phyloP scores from a whole-genome alignment of 768 basidiomycete genomes.

The Suillus cothurnatus region DNA sequence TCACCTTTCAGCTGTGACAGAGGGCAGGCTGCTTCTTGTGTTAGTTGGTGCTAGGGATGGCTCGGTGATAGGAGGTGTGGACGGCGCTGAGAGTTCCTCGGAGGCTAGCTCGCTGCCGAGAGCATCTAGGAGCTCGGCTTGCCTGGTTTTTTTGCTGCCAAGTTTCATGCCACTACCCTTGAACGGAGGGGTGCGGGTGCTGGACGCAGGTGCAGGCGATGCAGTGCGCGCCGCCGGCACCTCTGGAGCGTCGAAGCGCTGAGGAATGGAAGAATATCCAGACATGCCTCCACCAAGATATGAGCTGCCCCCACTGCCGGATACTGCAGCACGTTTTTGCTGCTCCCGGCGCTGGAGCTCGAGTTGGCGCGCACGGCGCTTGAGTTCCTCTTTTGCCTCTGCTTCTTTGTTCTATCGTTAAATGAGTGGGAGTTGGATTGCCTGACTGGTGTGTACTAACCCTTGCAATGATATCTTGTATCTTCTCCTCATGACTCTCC shows the following conservation, averaged over 20 bases:
- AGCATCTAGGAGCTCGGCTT: constrained; percentile 85
- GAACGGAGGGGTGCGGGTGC: constrained; percentile 77
- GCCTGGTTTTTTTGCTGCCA: constrained; percentile 88
- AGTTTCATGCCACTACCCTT: constrained; percentile 97
- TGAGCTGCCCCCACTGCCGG: constrained; percentile 49
- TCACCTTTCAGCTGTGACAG: constrained; percentile 78
- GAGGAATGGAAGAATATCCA: constrained; percentile 70
- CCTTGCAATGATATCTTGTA: constrained; percentile 96
- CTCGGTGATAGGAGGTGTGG: constrained; percentile 50
- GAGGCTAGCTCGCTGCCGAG: constrained; percentile 76
- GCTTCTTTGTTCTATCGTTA: constrained; percentile 89
- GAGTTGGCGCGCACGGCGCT: constrained; percentile 94
- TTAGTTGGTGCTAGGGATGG: constrained; percentile 47
- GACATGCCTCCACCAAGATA: constrained; percentile 69
- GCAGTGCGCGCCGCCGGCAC: constrained; percentile 46
- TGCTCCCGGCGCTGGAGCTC: constrained; percentile 98
- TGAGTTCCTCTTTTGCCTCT: constrained; percentile 98
- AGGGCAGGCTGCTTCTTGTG: constrained; percentile 67
- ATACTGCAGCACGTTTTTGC: constrained; percentile 68
- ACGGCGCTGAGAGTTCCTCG: constrained; percentile 51
- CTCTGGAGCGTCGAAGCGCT: constrained; percentile 71
- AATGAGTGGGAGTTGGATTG: neutral
- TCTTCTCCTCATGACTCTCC: constrained; percentile 93
- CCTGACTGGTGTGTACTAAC: constrained; percentile 44
- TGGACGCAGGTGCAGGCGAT: constrained; percentile 44